Percentiles rank a stretch among this genome's conserved stretches.
Conservation (phyloP, 2,329 filamentous ascomycete genomes). For the Nemania serpens region DNA sequence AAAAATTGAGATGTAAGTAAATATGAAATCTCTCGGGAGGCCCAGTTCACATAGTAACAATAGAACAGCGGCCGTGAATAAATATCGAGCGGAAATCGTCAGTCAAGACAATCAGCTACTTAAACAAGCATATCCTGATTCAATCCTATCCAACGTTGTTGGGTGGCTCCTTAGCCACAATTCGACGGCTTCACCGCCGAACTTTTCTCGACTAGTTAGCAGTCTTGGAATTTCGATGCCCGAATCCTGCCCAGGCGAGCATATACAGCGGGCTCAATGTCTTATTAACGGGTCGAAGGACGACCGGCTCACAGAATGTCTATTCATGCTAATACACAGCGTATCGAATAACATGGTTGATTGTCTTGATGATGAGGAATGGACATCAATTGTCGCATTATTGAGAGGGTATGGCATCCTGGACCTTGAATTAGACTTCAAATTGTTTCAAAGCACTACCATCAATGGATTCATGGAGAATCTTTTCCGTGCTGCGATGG, state of each 20-base stretch:
- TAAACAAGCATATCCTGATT: too few species aligned
- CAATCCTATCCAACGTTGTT: not conserved
- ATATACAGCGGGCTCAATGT: not conserved
- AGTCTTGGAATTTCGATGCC: not conserved
- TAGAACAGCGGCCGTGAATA: too few species aligned
- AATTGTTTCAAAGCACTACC: not conserved
- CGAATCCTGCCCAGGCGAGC: slow-evolving; percentile 1
- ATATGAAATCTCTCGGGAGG: not conserved
- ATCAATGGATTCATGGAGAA: not conserved
- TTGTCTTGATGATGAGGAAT: too few species aligned
- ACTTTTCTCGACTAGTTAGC: not conserved
- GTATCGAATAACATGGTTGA: not conserved
- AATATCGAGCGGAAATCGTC: too few species aligned
- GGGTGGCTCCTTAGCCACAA: not conserved
- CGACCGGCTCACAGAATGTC: not conserved
- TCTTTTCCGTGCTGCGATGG: not conserved
- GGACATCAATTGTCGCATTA: too few species aligned
- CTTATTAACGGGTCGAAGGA: not conserved
- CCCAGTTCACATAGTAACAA: not conserved
- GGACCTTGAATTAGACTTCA: too few species aligned
- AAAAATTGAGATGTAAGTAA: not conserved
- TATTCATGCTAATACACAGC: not conserved
- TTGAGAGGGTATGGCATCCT: too few species aligned
- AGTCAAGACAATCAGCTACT: too few species aligned
- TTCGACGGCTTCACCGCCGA: not conserved